Base-by-base conservation (phyloP, 1,284 basidiomycete species). In the Cutaneotrichosporon sp. region DNA sequence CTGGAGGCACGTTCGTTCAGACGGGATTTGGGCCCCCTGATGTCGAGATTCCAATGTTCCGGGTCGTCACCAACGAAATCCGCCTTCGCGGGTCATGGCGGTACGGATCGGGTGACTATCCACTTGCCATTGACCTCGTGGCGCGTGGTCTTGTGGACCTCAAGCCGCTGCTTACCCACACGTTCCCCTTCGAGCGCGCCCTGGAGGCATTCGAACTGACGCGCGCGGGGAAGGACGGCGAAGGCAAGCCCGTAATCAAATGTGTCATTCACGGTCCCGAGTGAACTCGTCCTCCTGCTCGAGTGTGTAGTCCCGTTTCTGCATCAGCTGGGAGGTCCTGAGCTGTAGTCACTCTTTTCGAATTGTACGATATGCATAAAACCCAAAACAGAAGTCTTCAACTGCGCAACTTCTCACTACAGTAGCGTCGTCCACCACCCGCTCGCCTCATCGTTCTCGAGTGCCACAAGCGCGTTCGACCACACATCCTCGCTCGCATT, bases 181-280 rank as follows among this genome's bases (percentile, higher is more conserved):
- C 90, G 82, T 80, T 79, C 71, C 63, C 75, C 44, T 80, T 80
- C 63, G 68, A 75, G 46, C 77, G 76, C 51, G 79, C 82, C 2
- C 61, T 78, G 45, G 75, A 77, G 60, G 81, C 81, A 1, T 83
- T 82, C 64, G 77, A 79, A 52, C 74, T 78, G 17, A 81, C 79
- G 26, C 75, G 78, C 51, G 69, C 65, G 24, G 91, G 92, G 29
- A 89, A 87, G 76, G 87, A 90, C 53, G 81, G 72, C 46, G 78
- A 82, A 54, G 81, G 81, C 27, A 78, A 78, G 63, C 68, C 59
- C 27, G 70, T 72, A 2, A 75, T 75, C 66, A 75, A 75, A 63
- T 71, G 68, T 56, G 70, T 75, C 17, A 75, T 75, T 55, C 61
- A 65, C 45, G 73, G 71, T 22, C 73, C 73, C 6, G 64, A 72